Conservation (phyloP, 768 basidiomycete species). For the Pulveroboletus sp. region DNA sequence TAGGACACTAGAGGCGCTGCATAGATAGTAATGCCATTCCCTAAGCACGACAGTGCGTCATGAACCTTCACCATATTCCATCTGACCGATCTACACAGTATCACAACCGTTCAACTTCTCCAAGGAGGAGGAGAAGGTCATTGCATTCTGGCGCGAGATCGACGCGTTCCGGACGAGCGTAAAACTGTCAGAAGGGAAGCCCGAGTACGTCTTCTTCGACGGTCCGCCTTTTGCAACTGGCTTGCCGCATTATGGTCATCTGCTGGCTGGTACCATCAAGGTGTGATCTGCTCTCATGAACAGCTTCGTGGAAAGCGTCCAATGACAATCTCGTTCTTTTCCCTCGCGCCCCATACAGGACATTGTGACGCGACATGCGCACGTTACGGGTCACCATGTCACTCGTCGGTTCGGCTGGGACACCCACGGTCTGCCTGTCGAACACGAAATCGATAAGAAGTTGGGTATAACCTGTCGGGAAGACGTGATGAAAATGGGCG, state of each 20-base stretch:
- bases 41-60: constrained; percentile 65
- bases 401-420: constrained; percentile 97
- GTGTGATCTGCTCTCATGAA: constrained; percentile 36
- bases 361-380: constrained; percentile 94
- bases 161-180: constrained; percentile 95
- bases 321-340: not conserved
- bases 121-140: constrained; percentile 85
- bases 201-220: constrained; percentile 93
- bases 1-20: not conserved
- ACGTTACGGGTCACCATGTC: constrained; percentile 89
- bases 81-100: constrained; percentile 41
- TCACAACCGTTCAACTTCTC: constrained; percentile 76
- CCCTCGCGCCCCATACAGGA: constrained; percentile 49
- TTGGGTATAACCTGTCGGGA: constrained; percentile 87
- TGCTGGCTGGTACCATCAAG: constrained; percentile 91
- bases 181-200: constrained; percentile 86
- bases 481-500: constrained; percentile 93
- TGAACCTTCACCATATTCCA: not conserved
- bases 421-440: constrained; percentile 96
- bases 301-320: too few species aligned
- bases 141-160: constrained; percentile 91
- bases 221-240: constrained; percentile 98
- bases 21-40: constrained; percentile 50
- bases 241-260: constrained; percentile 92
- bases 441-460: constrained; percentile 98